These are phyloP conservation scores for Beauveria varroae DNA, from an alignment of 2,329 filamentous ascomycete genomes.

Conservation along the genomic window DNA sequence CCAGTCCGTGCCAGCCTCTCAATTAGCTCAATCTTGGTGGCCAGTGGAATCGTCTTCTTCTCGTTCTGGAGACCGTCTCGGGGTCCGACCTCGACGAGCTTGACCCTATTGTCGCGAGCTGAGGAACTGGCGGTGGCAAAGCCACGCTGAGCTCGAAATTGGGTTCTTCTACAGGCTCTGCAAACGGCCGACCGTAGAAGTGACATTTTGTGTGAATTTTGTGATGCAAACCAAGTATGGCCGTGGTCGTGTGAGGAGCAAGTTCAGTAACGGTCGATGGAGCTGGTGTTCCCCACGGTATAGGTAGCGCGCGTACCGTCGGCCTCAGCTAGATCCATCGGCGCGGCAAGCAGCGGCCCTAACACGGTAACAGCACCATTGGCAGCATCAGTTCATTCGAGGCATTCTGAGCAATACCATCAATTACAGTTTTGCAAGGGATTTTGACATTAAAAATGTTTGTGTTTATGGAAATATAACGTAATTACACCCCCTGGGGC, in stretches of 20 bases:
- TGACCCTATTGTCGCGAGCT: slow-evolving; percentile 38
- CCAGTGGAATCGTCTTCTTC: slow-evolving; percentile 60
- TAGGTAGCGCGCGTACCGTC: slow-evolving; percentile 10
- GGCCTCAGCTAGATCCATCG: slow-evolving; percentile 9
- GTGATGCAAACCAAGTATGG: not conserved
- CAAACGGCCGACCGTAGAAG: slow-evolving; percentile 30
- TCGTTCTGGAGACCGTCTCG: slow-evolving; percentile 86
- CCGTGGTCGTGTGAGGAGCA: slow-evolving; percentile 6
- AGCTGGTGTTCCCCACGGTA: slow-evolving; percentile 5
- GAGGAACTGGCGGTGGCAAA: slow-evolving; percentile 32
- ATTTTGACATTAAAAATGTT: slow-evolving; percentile 14
- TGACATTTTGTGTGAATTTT: slow-evolving; percentile 22
- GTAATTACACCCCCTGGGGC: slow-evolving; percentile 28
- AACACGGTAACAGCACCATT: not conserved
- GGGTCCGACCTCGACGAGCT: slow-evolving; percentile 76
- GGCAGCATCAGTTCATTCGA: not conserved
- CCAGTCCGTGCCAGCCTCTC: slow-evolving; percentile 61
- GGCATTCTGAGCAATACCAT: not conserved
- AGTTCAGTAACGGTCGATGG: slow-evolving; percentile 6
- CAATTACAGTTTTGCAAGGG: slow-evolving; percentile 1
- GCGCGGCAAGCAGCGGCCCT: slow-evolving; percentile 7
- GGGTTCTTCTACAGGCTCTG: slow-evolving; percentile 30
- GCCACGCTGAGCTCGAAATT: slow-evolving; percentile 24
- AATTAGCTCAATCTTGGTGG: slow-evolving; percentile 71
- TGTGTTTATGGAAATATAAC: slow-evolving; percentile 28